phyloP scores from a whole-genome alignment of 2,329 filamentous ascomycete species.

The Diplodia seriata region DNA sequence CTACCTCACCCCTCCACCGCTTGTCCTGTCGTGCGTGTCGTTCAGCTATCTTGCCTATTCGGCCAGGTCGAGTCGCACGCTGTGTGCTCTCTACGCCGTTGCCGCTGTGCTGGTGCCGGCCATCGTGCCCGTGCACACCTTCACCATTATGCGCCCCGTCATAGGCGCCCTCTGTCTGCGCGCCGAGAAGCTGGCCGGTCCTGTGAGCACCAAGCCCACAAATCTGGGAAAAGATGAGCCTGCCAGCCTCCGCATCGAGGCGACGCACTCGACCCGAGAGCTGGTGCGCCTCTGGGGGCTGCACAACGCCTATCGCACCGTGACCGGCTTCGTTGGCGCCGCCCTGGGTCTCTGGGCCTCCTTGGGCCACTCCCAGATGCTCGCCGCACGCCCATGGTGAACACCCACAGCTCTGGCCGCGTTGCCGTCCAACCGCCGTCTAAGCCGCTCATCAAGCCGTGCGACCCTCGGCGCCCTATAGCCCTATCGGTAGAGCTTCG shows the following conservation, averaged over 20 bases:
- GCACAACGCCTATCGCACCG: constrained; percentile 18
- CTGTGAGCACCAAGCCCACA: constrained; percentile 3
- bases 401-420: too few relatives aligned
- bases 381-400: too few relatives aligned
- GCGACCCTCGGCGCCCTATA: neutral
- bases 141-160: constrained; percentile 20
- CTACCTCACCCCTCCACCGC: constrained; percentile 12
- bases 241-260: neutral
- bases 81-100: constrained; percentile 9
- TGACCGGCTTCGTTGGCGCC: constrained; percentile 21
- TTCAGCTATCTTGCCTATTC: constrained; percentile 23
- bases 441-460: neutral
- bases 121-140: constrained; percentile 26
- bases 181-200: constrained; percentile 25
- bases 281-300: constrained; percentile 18
- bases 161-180: constrained; percentile 25
- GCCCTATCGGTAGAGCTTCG: constrained; percentile 22
- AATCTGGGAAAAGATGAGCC: constrained; percentile 15
- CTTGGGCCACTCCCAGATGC: neutral
- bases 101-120: constrained; percentile 23
- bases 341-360: constrained; percentile 12
- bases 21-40: neutral
- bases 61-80: neutral
- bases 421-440: neutral
- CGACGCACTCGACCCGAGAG: neutral